These are phyloP conservation scores for Phialemoniopsis sp. DNA, from an alignment of 2,329 filamentous ascomycete genomes.

Conservation along the genomic window DNA sequence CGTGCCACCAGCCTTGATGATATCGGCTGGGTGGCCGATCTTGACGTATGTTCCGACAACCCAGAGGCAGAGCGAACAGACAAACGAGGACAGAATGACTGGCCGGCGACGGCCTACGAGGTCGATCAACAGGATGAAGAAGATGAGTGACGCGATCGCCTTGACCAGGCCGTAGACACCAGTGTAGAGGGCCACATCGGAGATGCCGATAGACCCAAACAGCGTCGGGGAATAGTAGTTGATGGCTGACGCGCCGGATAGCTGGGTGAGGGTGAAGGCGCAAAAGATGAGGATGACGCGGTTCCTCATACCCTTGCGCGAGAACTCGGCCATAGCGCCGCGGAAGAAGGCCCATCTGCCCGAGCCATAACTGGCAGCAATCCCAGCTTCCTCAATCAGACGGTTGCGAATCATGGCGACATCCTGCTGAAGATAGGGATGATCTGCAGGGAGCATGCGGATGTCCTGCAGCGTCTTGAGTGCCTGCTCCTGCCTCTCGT, in stretches of 20 bases:
- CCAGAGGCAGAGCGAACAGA: slow-evolving; percentile 44
- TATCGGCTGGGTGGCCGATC: slow-evolving; percentile 40
- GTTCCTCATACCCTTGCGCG: slow-evolving; percentile 33
- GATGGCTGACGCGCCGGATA: slow-evolving; percentile 35
- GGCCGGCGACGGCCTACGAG: slow-evolving; percentile 32
- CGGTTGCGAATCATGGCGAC: slow-evolving; percentile 37
- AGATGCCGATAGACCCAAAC: slow-evolving; percentile 39
- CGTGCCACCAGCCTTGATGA: slow-evolving; percentile 35
- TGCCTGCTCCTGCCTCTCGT: slow-evolving; percentile 32
- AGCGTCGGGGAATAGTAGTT: slow-evolving; percentile 38
- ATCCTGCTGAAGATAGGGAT: slow-evolving; percentile 37
- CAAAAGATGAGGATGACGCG: slow-evolving; percentile 30
- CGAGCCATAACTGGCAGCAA: slow-evolving; percentile 24
- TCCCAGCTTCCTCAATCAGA: slow-evolving; percentile 24
- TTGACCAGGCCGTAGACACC: slow-evolving; percentile 46
- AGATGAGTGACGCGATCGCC: slow-evolving; percentile 33
- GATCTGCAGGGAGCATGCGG: slow-evolving; percentile 35
- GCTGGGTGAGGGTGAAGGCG: slow-evolving; percentile 32
- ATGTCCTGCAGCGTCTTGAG: slow-evolving; percentile 33
- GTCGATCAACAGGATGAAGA: slow-evolving; percentile 33
- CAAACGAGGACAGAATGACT: slow-evolving; percentile 41
- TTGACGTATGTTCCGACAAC: slow-evolving; percentile 50
- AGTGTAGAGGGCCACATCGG: slow-evolving; percentile 38
- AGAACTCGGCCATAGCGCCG: slow-evolving; percentile 26
- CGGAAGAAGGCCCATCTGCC: slow-evolving; percentile 26